phyloP scores from a whole-genome alignment of 192 early-diverging fungal genomes.

The Dissophora ornata region DNA sequence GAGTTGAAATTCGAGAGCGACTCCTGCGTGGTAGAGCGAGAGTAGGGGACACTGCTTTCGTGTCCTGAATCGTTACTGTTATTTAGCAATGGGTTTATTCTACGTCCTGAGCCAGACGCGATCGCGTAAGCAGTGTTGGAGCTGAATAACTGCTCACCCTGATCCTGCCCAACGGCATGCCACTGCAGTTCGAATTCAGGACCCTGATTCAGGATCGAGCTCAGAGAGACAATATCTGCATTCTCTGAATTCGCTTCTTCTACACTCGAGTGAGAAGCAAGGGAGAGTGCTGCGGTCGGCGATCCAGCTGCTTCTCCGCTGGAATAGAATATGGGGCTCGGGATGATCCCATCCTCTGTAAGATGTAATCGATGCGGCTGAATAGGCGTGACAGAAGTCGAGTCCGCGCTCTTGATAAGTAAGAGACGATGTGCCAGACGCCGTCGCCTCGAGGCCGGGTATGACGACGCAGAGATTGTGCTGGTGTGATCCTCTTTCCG shows the following conservation, averaged over 20 bases:
- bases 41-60: neutral
- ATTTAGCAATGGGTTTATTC: neutral
- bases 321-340: neutral
- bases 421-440: conserved; percentile 36
- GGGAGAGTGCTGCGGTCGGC: neutral
- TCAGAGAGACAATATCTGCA: conserved; percentile 37
- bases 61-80: neutral
- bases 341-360: conserved; percentile 8
- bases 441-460: conserved; percentile 11
- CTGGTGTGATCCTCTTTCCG: conserved; percentile 29
- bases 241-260: conserved; percentile 18
- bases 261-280: neutral
- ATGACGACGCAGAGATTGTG: neutral
- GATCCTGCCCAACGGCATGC: conserved; percentile 38
- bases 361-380: conserved; percentile 2
- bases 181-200: conserved; percentile 39
- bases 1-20: neutral
- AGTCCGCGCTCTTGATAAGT: conserved; percentile 25
- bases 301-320: neutral
- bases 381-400: conserved; percentile 29
- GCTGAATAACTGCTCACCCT: conserved; percentile 2
- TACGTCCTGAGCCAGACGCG: conserved; percentile 4
- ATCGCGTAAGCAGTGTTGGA: neutral
- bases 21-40: conserved; percentile 9
- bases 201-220: conserved; percentile 48